These are phyloP conservation scores for Trichocladium uniseriatum DNA, from an alignment of 495 filamentous ascomycete genomes.

Conservation along the genomic window DNA sequence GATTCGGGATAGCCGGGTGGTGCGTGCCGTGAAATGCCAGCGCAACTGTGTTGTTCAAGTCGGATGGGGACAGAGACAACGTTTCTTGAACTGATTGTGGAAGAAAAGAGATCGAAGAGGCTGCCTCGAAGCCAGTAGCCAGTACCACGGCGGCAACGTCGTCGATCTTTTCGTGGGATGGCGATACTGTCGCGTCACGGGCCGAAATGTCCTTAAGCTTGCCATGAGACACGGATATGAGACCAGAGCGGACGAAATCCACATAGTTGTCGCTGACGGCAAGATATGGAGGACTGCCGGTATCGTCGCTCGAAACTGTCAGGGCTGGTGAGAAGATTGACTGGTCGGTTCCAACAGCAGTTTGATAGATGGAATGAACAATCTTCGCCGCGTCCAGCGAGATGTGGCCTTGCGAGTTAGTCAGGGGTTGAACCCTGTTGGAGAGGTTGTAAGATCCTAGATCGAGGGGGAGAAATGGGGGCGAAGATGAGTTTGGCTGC, in stretches of 20 bases:
- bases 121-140: conserved; percentile 67
- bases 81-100: conserved; percentile 43
- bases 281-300: conserved; percentile 48
- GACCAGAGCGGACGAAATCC: conserved; percentile 57
- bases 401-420: conserved; percentile 50
- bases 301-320: conserved; percentile 24
- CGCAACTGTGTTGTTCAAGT: conserved; percentile 56
- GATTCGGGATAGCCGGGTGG: conserved; percentile 48
- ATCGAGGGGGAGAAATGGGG: conserved; percentile 68
- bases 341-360: conserved; percentile 56
- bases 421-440: conserved; percentile 48
- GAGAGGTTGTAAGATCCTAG: conserved; percentile 61
- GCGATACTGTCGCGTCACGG: conserved; percentile 28
- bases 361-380: conserved; percentile 45
- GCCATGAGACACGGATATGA: conserved; percentile 46
- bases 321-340: conserved; percentile 39
- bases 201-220: conserved; percentile 26
- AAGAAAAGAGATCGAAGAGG: conserved; percentile 51
- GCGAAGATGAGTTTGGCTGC: conserved; percentile 35
- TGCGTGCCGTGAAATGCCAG: conserved; percentile 58
- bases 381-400: conserved; percentile 42
- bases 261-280: conserved; percentile 62
- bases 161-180: conserved; percentile 32
- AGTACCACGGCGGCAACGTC: conserved; percentile 59
- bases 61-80: conserved; percentile 45